Conservation (phyloP, 768 basidiomycete species). For the Podaxis sp. region DNA sequence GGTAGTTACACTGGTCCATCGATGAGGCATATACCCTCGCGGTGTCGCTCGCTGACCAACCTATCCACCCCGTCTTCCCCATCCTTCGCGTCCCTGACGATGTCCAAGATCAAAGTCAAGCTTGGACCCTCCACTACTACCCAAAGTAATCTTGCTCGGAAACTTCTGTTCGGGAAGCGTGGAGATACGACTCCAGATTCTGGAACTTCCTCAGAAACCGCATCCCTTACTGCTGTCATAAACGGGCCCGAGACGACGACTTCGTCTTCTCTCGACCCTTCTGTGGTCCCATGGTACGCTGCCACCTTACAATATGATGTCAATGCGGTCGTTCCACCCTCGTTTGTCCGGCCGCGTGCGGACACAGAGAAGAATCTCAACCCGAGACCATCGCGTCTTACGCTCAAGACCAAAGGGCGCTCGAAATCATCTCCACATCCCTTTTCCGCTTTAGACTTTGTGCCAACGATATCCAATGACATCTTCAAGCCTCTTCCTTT, state of each 20-base stretch:
- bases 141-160: slow-evolving; percentile 56
- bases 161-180: slow-evolving; percentile 48
- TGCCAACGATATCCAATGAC: slow-evolving; percentile 50
- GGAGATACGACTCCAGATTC: slow-evolving; percentile 16
- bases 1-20: neutral
- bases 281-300: slow-evolving; percentile 10
- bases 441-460: slow-evolving; percentile 57
- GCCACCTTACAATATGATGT: slow-evolving; percentile 11
- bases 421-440: slow-evolving; percentile 69
- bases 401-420: slow-evolving; percentile 50
- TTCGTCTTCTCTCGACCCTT: neutral
- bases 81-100: slow-evolving; percentile 43
- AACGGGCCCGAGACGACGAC: neutral
- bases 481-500: slow-evolving; percentile 51
- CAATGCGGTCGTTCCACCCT: neutral
- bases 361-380: slow-evolving; percentile 5
- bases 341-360: neutral
- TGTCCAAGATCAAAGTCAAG: slow-evolving; percentile 48
- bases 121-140: slow-evolving; percentile 37
- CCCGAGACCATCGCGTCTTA: slow-evolving; percentile 22
- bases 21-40: slow-evolving; percentile 37
- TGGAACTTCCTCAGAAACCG: neutral
- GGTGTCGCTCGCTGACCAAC: slow-evolving; percentile 58
- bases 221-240: neutral
- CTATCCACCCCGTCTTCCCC: slow-evolving; percentile 45